Evolutionary conservation across 106 monocot species (phyloP).

Genomic region (Xerophyta viscosa): DNA sequence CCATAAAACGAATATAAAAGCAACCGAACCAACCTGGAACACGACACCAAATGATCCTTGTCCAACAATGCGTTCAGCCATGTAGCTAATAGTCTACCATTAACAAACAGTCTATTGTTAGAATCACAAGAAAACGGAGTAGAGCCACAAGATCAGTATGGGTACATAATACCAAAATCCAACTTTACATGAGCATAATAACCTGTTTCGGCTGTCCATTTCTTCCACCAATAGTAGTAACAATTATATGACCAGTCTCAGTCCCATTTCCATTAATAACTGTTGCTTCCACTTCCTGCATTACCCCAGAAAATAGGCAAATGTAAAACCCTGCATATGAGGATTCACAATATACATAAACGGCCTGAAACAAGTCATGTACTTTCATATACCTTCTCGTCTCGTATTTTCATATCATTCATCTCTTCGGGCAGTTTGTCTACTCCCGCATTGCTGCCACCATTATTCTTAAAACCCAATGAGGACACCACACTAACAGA

Average conservation of each 20-base stretch:
- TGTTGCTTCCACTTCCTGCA: constrained; percentile 43
- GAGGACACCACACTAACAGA: constrained; percentile 18
- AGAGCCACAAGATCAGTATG: neutral
- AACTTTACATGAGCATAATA: neutral
- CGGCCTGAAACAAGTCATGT: too few relatives aligned
- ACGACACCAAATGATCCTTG: constrained; percentile 64
- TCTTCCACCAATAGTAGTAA: constrained; percentile 52
- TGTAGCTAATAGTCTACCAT: constrained; percentile 58
- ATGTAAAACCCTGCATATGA: too few relatives aligned
- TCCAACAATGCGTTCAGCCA: constrained; percentile 52
- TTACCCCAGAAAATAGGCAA: neutral
- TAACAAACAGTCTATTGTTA: too few relatives aligned
- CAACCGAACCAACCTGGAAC: constrained; percentile 55
- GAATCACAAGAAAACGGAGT: too few relatives aligned
- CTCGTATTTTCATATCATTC: constrained; percentile 56
- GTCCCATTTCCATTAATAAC: constrained; percentile 52
- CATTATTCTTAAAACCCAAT: constrained; percentile 16
- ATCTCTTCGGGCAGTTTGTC: constrained; percentile 44
- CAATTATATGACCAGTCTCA: constrained; percentile 56
- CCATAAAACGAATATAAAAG: too few relatives aligned
- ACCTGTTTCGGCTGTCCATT: constrained; percentile 61
- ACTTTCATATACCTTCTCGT: constrained; percentile 69
- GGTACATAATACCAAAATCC: too few relatives aligned
- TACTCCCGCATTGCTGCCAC: constrained; percentile 16
- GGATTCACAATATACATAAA: too few relatives aligned